Evolutionary conservation across 139 green algal genomes (phyloP).

Genomic region (Chlamydomonas sp.): DNA sequence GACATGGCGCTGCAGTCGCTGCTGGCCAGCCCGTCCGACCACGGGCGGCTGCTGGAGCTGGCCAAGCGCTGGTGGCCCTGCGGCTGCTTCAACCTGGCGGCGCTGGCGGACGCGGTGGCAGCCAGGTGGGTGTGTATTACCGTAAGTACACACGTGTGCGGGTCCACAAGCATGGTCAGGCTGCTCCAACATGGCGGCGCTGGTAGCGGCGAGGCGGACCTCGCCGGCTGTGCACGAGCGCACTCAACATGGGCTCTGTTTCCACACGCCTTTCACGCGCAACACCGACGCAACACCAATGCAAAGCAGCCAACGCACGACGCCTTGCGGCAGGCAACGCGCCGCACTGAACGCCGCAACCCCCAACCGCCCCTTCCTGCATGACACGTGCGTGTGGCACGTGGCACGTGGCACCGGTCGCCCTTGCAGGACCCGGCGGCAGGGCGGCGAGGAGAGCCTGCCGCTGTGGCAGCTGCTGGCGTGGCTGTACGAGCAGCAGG

Average conservation of each 20-base stretch:
- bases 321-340: no score
- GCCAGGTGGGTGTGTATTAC: conserved; percentile 32
- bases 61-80: conserved; percentile 43
- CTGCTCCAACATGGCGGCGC: background rate
- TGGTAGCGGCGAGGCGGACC: background rate
- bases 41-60: conserved; percentile 68
- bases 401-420: background rate
- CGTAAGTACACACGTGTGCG: conserved; percentile 5
- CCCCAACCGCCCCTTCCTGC: no score
- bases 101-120: conserved; percentile 57
- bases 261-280: no score
- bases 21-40: conserved; percentile 61
- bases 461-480: conserved; percentile 79
- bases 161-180: background rate
- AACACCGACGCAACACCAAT: no score
- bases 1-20: conserved; percentile 82
- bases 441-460: conserved; percentile 44
- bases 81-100: conserved; percentile 34
- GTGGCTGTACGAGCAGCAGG: conserved; percentile 80
- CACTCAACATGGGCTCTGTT: no score
- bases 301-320: no score
- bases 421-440: background rate
- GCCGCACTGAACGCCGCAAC: no score
- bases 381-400: no score
- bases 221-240: no score